Base-by-base conservation (phyloP, 441 rosid species). In the Arabidopsis hybrid region DNA sequence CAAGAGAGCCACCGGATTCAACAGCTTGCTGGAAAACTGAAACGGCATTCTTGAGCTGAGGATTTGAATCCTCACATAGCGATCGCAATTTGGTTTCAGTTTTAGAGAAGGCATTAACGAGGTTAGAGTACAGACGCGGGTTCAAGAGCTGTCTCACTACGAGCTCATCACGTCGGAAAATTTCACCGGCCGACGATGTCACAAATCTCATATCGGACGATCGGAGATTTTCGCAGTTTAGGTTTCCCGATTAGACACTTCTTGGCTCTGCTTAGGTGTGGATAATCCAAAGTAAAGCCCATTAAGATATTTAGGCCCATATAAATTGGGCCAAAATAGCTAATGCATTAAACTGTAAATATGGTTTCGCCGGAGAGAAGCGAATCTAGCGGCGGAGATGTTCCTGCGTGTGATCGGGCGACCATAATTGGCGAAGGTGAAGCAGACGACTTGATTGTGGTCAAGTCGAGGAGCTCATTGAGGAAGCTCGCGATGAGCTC, bases 401-500 rank as follows among this genome's bases (percentile, higher is more conserved):
- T 93, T 93, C 75, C 77, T 91, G 18, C 89, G 97, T 11, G 83
- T 57, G 79, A 82, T 89, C 76, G 90, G 77, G 55, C 88, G 97
- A 88, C 97, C 98, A 63, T 78, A 91, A 73, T 70, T 93, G 96
- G 96, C 91, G 36, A 87, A 80, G 52, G 83, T 90, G 81, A 93
- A 93, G 72, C 83, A 88, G 82, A 86, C 81, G 80, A 4, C 80
- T 91, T 4, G 92, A 90, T 0, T 91, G 96, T 59, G 96, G 98
- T 72, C 90, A 93, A 85, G 97, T 91, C 47, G 95, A 93, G 84
- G 96, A 90, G 82, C 96, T 93, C 65, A 81, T 91, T 42, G 96
- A 93, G 63, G 96, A 90, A 77, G 98, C 98, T n/a, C 85, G 79
- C 4, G 98, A 91, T 61, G 97, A 93, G 83, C 91, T 89, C 83